These are phyloP conservation scores for Oryza longistaminata DNA, from an alignment of 176 grass and related monocot species.

Conservation along the genomic window DNA sequence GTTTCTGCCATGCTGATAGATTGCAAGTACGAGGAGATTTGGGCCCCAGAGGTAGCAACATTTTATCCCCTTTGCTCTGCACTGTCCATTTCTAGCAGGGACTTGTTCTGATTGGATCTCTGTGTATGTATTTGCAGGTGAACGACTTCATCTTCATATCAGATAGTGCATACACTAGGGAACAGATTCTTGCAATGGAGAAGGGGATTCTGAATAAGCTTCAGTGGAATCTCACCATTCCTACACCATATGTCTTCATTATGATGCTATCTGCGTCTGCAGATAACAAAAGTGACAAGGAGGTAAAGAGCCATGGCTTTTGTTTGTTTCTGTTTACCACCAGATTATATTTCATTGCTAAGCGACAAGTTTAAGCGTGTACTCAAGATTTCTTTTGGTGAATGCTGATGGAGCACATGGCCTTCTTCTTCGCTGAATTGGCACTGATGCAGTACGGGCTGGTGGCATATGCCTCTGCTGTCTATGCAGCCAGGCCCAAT, in stretches of 20 bases:
- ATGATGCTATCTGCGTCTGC: conserved; percentile 54
- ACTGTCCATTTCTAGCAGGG: neutral
- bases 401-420: conserved; percentile 78
- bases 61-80: neutral
- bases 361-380: neutral
- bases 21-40: conserved; percentile 96
- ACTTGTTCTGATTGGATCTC: neutral
- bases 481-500: conserved; percentile 64
- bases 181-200: conserved; percentile 85
- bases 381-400: conserved; percentile 18
- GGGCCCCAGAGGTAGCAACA: conserved; percentile 88
- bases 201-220: conserved; percentile 86
- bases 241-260: conserved; percentile 79
- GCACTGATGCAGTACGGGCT: conserved; percentile 73
- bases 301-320: conserved; percentile 43
- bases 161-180: conserved; percentile 72
- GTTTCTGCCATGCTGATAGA: conserved; percentile 81
- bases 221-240: conserved; percentile 91
- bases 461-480: conserved; percentile 62
- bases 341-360: neutral
- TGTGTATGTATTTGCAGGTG: conserved; percentile 50
- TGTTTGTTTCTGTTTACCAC: neutral
- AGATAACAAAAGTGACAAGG: conserved; percentile 45
- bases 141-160: conserved; percentile 93
- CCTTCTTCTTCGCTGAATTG: conserved; percentile 90